Base-by-base conservation (phyloP, 495 filamentous ascomycete species). In the Talaromyces wortmannii region DNA sequence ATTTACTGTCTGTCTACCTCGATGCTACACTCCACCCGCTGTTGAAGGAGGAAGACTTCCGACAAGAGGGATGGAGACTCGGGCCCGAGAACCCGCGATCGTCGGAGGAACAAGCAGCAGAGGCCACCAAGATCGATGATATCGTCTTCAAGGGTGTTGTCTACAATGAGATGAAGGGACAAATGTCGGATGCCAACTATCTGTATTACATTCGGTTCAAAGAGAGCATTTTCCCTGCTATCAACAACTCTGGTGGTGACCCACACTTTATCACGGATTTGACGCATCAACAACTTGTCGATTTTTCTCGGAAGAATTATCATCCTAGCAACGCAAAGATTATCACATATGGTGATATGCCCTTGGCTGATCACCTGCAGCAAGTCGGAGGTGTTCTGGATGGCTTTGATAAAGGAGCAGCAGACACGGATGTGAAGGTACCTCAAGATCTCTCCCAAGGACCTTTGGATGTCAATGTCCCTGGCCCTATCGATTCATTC, bases 121-220 rank as follows among this genome's bases (percentile, higher is more conserved):
- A 67, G 44, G 49, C 56, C 16, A 61, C 65, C 42, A 59, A 65
- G 4, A 58, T 66, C 31, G 71, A 72, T 17, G 73, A 76, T 36
- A 81, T 97, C 16, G 86, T 97, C 12, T 98, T 98, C 78, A 98
- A 98, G 67, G 94, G 94, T 18, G 94, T 98, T 10, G 94, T 98
- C 18, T 98, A 98, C 70, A 98, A 98, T 64, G 94, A 98, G 72
- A 98, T 98, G 94, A 98, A 98, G 71, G 94, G 94, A 0, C 91
- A 96, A 65, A 96, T 97, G 83, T 97, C 94, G 7, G 94, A 97
- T 68, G 89, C 94, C 12, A 90, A 90, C 62, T 97, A 98, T 67
- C 78, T 97, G 3, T 98, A 87, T 73, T 97, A 96, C 61, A 94
- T 96, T 57, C 77, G 83, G 51, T 97, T 95, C 65, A 90, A 94